Conservation (phyloP, 805 yeast genomes). For the Lachancea mirantina region DNA sequence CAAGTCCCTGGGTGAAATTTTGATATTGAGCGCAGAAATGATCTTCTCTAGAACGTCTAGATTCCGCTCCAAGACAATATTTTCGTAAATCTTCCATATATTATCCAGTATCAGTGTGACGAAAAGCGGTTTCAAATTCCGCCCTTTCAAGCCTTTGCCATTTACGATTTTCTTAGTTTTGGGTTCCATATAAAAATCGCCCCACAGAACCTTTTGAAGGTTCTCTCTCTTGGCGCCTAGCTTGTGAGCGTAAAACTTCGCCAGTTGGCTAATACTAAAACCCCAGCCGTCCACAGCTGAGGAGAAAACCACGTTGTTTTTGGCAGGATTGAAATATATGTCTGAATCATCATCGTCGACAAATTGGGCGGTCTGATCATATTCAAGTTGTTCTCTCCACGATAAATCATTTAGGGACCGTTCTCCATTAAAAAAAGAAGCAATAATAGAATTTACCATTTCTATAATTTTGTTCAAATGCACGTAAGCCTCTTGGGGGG, state of each 20-base stretch:
- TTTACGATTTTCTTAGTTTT: conserved; percentile 78
- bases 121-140: conserved; percentile 69
- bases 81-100: conserved; percentile 85
- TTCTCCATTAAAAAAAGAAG: conserved; percentile 88
- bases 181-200: conserved; percentile 84
- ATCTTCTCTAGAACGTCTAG: conserved; percentile 69
- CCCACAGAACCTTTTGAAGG: conserved; percentile 88
- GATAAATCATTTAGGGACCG: conserved; percentile 80
- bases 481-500: conserved; percentile 77
- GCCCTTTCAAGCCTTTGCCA: conserved; percentile 55
- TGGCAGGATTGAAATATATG: conserved; percentile 78
- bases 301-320: conserved; percentile 85
- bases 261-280: conserved; percentile 80
- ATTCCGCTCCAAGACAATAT: conserved; percentile 56
- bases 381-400: conserved; percentile 61
- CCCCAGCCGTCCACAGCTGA: conserved; percentile 98
- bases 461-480: conserved; percentile 77
- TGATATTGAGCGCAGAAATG: conserved; percentile 59
- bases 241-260: conserved; percentile 76
- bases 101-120: conserved; percentile 81
- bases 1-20: conserved; percentile 66
- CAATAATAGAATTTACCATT: conserved; percentile 91
- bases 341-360: conserved; percentile 75
- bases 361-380: conserved; percentile 42
- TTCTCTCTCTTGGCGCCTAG: conserved; percentile 76